These are phyloP conservation scores for Hypoxylon sp. DNA, from an alignment of 2,329 filamentous ascomycete genomes.

Conservation along the genomic window DNA sequence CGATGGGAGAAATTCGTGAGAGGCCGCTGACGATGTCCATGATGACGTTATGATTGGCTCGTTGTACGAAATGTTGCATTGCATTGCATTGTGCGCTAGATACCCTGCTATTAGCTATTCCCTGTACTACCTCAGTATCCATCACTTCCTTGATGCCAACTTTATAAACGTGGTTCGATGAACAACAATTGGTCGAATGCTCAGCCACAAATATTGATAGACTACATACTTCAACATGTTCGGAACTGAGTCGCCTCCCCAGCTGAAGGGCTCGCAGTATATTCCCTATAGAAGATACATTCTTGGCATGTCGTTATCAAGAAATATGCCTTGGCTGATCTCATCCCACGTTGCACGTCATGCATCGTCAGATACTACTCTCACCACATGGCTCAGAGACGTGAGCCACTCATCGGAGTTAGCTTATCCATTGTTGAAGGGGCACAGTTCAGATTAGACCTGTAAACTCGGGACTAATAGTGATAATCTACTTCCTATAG, in stretches of 20 bases:
- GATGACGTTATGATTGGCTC: constrained; percentile 8
- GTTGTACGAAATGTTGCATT: constrained; percentile 10
- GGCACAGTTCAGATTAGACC: background rate
- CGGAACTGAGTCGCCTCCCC: background rate
- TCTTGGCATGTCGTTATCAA: background rate
- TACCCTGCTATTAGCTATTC: constrained; percentile 13
- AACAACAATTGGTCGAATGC: background rate
- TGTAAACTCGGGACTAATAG: no score
- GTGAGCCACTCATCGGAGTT: background rate
- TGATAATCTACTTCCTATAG: no score
- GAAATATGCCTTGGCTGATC: constrained; percentile 10
- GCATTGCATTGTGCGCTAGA: constrained; percentile 14
- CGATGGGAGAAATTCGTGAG: constrained; percentile 72
- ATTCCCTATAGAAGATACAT: background rate
- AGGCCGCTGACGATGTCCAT: constrained; percentile 1
- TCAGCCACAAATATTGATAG: constrained; percentile 11
- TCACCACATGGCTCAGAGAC: background rate
- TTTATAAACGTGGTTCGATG: background rate
- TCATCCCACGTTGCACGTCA: background rate
- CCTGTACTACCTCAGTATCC: background rate
- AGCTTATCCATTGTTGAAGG: background rate
- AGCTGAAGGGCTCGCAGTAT: background rate
- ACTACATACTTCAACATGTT: background rate
- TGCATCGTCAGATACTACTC: background rate
- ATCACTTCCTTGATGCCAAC: background rate